Conservation (phyloP, 371 early-diverging fungal species). For the Mortierella sp. region DNA sequence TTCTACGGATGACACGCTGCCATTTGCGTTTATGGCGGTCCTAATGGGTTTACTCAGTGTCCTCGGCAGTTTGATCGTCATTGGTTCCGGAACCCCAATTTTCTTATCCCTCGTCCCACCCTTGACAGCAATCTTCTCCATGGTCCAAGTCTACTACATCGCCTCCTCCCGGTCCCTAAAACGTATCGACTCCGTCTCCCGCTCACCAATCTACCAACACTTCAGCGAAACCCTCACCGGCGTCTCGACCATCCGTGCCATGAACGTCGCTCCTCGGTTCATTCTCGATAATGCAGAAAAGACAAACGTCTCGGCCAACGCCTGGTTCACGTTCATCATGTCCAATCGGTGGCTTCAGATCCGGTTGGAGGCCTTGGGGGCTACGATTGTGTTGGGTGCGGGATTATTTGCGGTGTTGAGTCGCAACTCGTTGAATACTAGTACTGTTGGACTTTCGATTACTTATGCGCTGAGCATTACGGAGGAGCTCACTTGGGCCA, state of each 20-base stretch:
- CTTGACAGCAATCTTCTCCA: slow-evolving; percentile 59
- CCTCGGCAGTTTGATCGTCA: slow-evolving; percentile 30
- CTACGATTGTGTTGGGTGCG: slow-evolving; percentile 27
- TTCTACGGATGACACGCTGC: slow-evolving; percentile 7
- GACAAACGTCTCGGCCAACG: slow-evolving; percentile 58
- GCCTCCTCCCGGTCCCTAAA: slow-evolving; percentile 57
- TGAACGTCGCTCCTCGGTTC: slow-evolving; percentile 18
- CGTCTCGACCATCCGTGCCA: slow-evolving; percentile 59
- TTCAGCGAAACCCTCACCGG: slow-evolving; percentile 63
- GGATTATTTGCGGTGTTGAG: slow-evolving; percentile 66
- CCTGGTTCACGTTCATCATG: slow-evolving; percentile 28
- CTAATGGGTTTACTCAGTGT: slow-evolving; percentile 10
- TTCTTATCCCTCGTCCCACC: slow-evolving; percentile 31
- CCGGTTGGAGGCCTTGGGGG: slow-evolving; percentile 40
- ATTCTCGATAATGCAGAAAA: slow-evolving; percentile 50
- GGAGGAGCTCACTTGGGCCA: slow-evolving; percentile 66
- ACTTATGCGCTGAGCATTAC: slow-evolving; percentile 88
- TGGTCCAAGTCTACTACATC: slow-evolving; percentile 23
- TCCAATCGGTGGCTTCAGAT: slow-evolving; percentile 44
- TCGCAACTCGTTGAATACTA: slow-evolving; percentile 37
- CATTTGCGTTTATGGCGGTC: slow-evolving; percentile 13
- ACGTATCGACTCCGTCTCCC: slow-evolving; percentile 62
- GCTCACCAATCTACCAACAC: slow-evolving; percentile 63
- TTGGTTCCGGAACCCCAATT: slow-evolving; percentile 18
- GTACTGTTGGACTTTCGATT: slow-evolving; percentile 83